Conservation (phyloP, 495 filamentous ascomycete genomes). For the Bathelium albidoporum region DNA sequence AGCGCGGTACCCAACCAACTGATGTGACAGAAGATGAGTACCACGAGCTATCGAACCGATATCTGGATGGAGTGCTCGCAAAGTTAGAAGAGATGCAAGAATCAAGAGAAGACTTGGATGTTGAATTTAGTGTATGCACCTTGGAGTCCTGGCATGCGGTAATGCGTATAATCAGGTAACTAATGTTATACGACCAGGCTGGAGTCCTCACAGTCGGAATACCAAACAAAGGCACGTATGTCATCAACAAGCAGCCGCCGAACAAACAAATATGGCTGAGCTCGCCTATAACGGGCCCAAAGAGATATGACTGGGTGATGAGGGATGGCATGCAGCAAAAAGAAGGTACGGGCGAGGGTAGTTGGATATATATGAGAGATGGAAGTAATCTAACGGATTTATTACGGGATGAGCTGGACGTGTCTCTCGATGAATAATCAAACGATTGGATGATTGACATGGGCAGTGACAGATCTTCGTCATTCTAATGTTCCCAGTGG, state of each 20-base stretch:
- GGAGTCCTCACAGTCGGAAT: constrained; percentile 71
- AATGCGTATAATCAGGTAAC: constrained; percentile 15
- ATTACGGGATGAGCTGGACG: constrained; percentile 57
- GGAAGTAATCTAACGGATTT: constrained; percentile 61
- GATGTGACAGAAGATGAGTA: constrained; percentile 62
- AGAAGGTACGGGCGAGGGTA: constrained; percentile 53
- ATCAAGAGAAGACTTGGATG: constrained; percentile 56
- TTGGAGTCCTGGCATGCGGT: background rate
- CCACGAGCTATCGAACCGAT: constrained; percentile 58
- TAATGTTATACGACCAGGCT: constrained; percentile 38
- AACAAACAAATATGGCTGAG: constrained; percentile 98
- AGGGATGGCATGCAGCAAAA: constrained; percentile 64
- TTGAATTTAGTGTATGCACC: constrained; percentile 47
- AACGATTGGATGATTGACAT: background rate
- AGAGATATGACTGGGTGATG: constrained; percentile 80
- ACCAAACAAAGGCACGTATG: constrained; percentile 60
- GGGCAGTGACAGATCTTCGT: background rate
- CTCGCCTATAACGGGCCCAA: constrained; percentile 83
- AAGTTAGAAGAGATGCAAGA: constrained; percentile 48
- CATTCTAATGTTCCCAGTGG: background rate
- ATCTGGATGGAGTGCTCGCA: constrained; percentile 51
- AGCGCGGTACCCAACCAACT: constrained; percentile 40
- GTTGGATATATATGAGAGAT: constrained; percentile 84
- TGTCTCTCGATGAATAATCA: constrained; percentile 18
- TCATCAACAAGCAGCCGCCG: constrained; percentile 95